Evolutionary conservation across 2,329 filamentous ascomycete genomes (phyloP), one percentile per base, ranked within the genome.

Genomic region (Fusarium guadeloupense): DNA sequence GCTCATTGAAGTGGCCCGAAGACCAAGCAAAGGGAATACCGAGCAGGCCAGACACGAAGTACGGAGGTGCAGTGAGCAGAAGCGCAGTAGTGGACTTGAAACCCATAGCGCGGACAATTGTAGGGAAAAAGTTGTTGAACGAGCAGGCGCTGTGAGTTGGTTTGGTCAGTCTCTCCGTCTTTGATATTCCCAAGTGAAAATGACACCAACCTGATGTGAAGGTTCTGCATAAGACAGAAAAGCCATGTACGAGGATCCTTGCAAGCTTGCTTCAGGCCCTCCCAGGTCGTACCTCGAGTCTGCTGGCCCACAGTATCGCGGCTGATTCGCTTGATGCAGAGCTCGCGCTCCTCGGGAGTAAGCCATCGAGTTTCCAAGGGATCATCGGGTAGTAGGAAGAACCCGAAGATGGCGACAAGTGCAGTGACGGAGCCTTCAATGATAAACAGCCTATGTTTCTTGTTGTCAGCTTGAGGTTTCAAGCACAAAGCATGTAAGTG

Each of bases 21-120:
- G 74, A 80, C 77, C 78, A 82, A 4, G 78, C 80, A 13, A 78
- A 76, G 12, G 75, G 57, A 42, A 83, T 78, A 12, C 78, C 79
- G 4, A 76, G 75, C 1, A 73, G 75, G 10, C 69, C 76, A 1
- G 77, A 77, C 4, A 80, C 71, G 6, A 80, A 69, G 41, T 81
- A 82, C 1, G 80, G 80, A 0, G 80, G 80, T 3, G 76, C 77
- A 0, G 80, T 82, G 6, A 83, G 73, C 8, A 82, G 72, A 9
- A 83, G 66, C 8, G 72, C 80, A 49, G 77, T 70, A 3, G 76
- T 81, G 59, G 68, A 59, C 57, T 64, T 65, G 52, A 71, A 77
- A 9, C 71, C 66, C 9, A 77, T 68, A 1, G 74, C 71, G 4
- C 55, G 61, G 28, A 77, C 71, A 4, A 77, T 67, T 0, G 74